These are phyloP conservation scores for Leucocoprinus sp. DNA, from an alignment of 768 basidiomycete species.

Conservation along the genomic window DNA sequence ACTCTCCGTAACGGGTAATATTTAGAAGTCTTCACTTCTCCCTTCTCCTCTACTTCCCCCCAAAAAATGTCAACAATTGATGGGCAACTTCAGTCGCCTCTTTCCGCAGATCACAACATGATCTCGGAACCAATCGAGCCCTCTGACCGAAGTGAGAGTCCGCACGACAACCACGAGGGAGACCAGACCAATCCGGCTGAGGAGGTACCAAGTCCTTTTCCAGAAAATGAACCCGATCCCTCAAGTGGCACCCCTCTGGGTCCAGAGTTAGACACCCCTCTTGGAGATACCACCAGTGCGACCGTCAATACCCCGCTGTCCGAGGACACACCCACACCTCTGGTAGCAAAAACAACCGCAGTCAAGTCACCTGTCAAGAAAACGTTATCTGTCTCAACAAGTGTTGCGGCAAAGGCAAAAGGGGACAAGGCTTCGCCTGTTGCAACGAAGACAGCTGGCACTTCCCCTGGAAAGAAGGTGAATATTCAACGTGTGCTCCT, in stretches of 20 bases:
- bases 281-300: neutral
- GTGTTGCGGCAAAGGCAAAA: constrained; percentile 35
- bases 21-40: neutral
- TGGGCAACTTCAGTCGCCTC: neutral
- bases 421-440: constrained; percentile 21
- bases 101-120: neutral
- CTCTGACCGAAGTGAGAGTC: neutral
- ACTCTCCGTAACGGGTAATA: too few species aligned
- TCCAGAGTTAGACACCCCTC: neutral
- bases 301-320: neutral
- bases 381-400: constrained; percentile 27
- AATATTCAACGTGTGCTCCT: constrained; percentile 10
- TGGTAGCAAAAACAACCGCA: constrained; percentile 16
- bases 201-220: constrained; percentile 9
- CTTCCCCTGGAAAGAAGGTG: constrained; percentile 68
- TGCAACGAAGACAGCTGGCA: constrained; percentile 10
- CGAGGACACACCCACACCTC: constrained; percentile 12
- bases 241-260: neutral
- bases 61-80: constrained; percentile 3
- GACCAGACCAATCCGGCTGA: constrained; percentile 3
- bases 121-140: constrained; percentile 1
- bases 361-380: constrained; percentile 25
- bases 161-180: constrained; percentile 10
- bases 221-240: constrained; percentile 7
- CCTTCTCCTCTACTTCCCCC: neutral